A percentile compares a stretch with the other conserved stretches of the same genome.
Conservation (phyloP, 306 rosid species). For the Gastrolobium villosum region DNA sequence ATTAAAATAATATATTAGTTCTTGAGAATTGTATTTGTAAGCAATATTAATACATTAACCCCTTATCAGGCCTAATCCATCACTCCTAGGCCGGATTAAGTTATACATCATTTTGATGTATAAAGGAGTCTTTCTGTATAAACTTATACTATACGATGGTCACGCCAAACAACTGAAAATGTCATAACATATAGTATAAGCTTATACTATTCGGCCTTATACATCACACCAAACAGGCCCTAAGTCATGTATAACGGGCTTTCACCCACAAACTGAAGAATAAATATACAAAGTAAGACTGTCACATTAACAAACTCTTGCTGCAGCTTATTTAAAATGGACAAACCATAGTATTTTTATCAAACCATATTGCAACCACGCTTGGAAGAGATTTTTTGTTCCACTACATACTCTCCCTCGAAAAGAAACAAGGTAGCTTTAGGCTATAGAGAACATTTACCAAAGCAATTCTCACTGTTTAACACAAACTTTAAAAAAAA, state of each 20-base stretch:
- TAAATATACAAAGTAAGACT: not conserved
- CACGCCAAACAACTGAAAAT: too few species aligned
- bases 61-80: too few species aligned
- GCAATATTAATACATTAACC: too few species aligned
- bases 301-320: not conserved
- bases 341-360: not conserved
- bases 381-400: conserved; percentile 2
- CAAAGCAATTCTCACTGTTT: not conserved
- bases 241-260: not conserved
- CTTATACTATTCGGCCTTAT: too few species aligned
- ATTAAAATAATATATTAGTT: too few species aligned
- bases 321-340: not conserved
- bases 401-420: not conserved
- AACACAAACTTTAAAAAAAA: not conserved
- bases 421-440: not conserved
- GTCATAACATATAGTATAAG: too few species aligned
- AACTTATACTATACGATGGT: too few species aligned
- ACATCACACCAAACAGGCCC: too few species aligned
- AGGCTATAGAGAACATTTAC: not conserved
- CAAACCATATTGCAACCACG: not conserved
- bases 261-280: not conserved
- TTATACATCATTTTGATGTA: too few species aligned
- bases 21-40: too few species aligned
- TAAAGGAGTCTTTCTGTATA: too few species aligned
- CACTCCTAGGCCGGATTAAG: too few species aligned